phyloP scores from a whole-genome alignment of 2,329 filamentous ascomycete species.

The Lachnellula cervina region DNA sequence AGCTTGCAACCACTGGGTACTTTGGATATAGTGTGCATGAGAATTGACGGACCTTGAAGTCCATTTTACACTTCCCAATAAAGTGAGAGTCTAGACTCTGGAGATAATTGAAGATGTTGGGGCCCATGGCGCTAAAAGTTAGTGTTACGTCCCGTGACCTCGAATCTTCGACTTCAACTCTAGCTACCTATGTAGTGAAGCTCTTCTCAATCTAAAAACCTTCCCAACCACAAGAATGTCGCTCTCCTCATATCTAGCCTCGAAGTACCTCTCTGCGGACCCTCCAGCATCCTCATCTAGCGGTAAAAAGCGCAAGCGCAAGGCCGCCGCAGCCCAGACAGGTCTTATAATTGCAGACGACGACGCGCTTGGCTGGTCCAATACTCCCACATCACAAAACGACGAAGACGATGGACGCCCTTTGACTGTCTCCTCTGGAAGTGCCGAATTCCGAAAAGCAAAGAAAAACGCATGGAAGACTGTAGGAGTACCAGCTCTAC shows the following conservation, averaged over 20 bases:
- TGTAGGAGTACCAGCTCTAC: conserved; percentile 44
- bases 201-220: too few relatives aligned
- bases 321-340: conserved; percentile 35
- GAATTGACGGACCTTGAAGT: too few relatives aligned
- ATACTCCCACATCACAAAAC: conserved; percentile 42
- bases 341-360: conserved; percentile 63
- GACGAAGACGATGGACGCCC: conserved; percentile 48
- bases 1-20: too few relatives aligned
- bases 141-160: too few relatives aligned
- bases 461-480: conserved; percentile 81
- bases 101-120: too few relatives aligned
- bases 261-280: conserved; percentile 79
- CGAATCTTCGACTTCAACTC: too few relatives aligned
- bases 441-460: conserved; percentile 62
- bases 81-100: too few relatives aligned
- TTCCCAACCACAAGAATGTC: conserved; percentile 41
- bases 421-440: conserved; percentile 43
- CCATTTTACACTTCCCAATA: too few relatives aligned
- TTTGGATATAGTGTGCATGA: too few relatives aligned
- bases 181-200: too few relatives aligned
- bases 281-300: conserved; percentile 43
- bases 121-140: too few relatives aligned
- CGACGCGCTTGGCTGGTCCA: conserved; percentile 41
- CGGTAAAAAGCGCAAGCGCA: conserved; percentile 63
- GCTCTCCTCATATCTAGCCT: conserved; percentile 80